Evolutionary conservation across 305 asterid species (phyloP), one percentile per base, ranked within the genome.

Genomic region (Coffea humblotiana): DNA sequence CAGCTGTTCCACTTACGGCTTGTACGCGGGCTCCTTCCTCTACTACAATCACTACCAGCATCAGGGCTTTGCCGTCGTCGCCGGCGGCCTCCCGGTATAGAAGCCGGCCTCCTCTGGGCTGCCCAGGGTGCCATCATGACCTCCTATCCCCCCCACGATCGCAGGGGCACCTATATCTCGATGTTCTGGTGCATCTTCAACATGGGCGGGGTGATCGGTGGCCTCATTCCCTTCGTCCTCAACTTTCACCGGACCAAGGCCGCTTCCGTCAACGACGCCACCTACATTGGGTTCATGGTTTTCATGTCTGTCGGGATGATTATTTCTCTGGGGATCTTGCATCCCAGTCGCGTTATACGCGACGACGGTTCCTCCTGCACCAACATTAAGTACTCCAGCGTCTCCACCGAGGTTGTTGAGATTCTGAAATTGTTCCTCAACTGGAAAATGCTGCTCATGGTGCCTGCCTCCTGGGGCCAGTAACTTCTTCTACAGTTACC

Each of bases 401-500:
- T 88, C 32, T n/a, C 84, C 0, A 77, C 86, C 6, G 99, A 94
- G 78, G 78, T 71, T 0, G 9, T 86, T 0, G 97, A 84, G 79
- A 90, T 95, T 54, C 80, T 89, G 27, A 90, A 87, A 74, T 75
- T 95, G 71, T 95, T 92, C 78, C 79, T 83, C 29, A 91, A 93
- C 72, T 92, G 99, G 98, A 93, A 85, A 84, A 93, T 95, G 99
- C 12, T 93, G 82, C 75, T 95, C 65, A 86, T 95, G 76, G 85
- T 95, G 81, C 98, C 99, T 1, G 99, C 97, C 1, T 89, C 97
- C 2, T 94, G 97, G 97, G 98, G 97, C 94, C 13, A 93, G 98
- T 74, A 93, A 95, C 51, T 95, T 93, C 74, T 95, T 95, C 77
- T 95, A 95, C 37, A 92, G 93, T 52, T 95, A 95, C 78, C 98